Evolutionary conservation across 106 monocot genomes (phyloP).

Genomic region (Gastrodia elata): DNA sequence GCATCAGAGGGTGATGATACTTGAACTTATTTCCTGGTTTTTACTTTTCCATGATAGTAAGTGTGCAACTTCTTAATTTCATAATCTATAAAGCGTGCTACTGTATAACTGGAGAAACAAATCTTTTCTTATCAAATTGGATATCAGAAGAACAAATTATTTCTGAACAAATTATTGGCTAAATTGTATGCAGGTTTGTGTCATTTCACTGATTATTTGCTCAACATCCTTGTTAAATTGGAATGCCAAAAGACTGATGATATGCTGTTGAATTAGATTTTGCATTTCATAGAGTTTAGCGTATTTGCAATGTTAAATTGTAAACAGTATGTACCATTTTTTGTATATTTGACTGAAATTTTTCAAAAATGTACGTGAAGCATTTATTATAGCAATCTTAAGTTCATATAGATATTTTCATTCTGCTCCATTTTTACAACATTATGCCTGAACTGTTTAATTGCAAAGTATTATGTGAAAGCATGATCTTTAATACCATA

Average conservation of each 20-base stretch:
- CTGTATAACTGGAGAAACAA: neutral
- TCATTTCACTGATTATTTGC: neutral
- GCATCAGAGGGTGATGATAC: constrained; percentile 31
- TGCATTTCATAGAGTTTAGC: neutral
- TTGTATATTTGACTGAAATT: neutral
- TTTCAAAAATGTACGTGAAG: too few species aligned
- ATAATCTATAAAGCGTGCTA: neutral
- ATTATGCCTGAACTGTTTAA: neutral
- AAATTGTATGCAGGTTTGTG: neutral
- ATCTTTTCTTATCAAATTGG: neutral
- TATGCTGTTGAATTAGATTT: neutral
- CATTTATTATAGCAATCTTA: neutral
- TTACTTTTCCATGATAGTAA: neutral
- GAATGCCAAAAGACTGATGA: neutral
- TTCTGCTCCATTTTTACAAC: neutral
- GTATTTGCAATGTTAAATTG: neutral
- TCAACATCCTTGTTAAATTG: neutral
- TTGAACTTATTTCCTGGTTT: constrained; percentile 17
- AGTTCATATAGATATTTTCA: neutral
- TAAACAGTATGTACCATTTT: neutral
- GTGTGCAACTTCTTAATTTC: neutral
- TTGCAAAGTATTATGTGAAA: neutral
- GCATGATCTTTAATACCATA: neutral
- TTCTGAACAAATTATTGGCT: neutral
- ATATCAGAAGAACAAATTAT: too few species aligned